Percentiles rank a stretch among this genome's conserved stretches.
Conservation (phyloP, 441 rosid species). For the Hura crepitans region DNA sequence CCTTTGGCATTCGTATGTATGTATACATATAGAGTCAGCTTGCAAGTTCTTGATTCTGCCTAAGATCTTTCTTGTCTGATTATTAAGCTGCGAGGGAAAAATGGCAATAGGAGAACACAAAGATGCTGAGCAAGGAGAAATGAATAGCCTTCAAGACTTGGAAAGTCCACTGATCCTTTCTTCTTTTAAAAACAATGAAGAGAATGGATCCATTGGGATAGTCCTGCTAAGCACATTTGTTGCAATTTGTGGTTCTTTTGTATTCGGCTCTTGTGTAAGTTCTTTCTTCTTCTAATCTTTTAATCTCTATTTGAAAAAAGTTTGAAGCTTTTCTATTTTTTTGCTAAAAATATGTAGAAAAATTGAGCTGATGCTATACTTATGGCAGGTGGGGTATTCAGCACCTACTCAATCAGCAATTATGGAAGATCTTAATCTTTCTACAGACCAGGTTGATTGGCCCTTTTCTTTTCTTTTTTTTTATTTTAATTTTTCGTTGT, state of each 20-base stretch:
- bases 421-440: conserved; percentile 68
- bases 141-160: conserved; percentile 39
- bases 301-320: conserved; percentile 21
- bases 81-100: conserved; percentile 6
- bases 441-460: conserved; percentile 47
- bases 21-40: no score
- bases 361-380: conserved; percentile 40
- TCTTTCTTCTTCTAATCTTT: not conserved
- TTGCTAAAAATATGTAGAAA: not conserved
- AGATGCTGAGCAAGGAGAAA: conserved; percentile 51
- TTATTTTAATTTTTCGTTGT: not conserved
- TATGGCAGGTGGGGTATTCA: conserved; percentile 86
- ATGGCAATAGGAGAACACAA: conserved; percentile 44
- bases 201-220: conserved; percentile 50
- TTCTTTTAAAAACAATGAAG: conserved; percentile 17
- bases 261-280: conserved; percentile 90
- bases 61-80: conserved; percentile 18
- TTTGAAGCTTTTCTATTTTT: conserved; percentile 18
- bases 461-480: not conserved
- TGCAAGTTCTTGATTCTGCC: no score
- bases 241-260: conserved; percentile 87
- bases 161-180: conserved; percentile 44
- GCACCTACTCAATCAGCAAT: conserved; percentile 87
- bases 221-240: conserved; percentile 70
- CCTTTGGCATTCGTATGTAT: no score